These are phyloP conservation scores for Berberis vulgaris DNA, from an alignment of 164 flowering plant species.

Conservation along the genomic window DNA sequence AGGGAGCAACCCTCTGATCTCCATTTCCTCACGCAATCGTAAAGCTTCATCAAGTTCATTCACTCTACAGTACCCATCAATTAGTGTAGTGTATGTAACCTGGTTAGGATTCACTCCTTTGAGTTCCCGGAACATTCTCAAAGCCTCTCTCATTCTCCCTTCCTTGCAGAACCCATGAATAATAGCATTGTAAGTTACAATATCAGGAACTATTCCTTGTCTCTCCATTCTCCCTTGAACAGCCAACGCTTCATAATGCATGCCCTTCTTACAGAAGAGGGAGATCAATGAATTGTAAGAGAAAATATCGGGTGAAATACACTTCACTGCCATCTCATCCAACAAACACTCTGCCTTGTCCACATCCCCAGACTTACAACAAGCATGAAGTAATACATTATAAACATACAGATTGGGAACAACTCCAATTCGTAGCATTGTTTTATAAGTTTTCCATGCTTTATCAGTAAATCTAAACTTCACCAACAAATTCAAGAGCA, in stretches of 20 bases:
- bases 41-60: constrained; percentile 64
- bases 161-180: constrained; percentile 69
- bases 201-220: constrained; percentile 62
- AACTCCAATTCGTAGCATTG: constrained; percentile 54
- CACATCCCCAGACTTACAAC: constrained; percentile 63
- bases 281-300: constrained; percentile 77
- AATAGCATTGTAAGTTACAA: constrained; percentile 75
- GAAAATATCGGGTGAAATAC: constrained; percentile 52
- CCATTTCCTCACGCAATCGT: constrained; percentile 55
- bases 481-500: constrained; percentile 56
- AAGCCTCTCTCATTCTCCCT: constrained; percentile 87
- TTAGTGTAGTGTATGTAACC: constrained; percentile 79
- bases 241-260: constrained; percentile 82
- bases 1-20: constrained; percentile 49
- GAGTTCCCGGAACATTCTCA: constrained; percentile 61
- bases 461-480: constrained; percentile 52
- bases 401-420: constrained; percentile 59
- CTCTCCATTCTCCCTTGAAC: constrained; percentile 75
- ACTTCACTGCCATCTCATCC: constrained; percentile 55
- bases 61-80: constrained; percentile 80
- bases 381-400: constrained; percentile 88
- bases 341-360: constrained; percentile 60
- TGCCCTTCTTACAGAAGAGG: constrained; percentile 67
- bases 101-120: constrained; percentile 58
- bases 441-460: constrained; percentile 64